Percentiles rank a stretch among this genome's conserved stretches.
Conservation (phyloP, 2,329 filamentous ascomycete genomes). For the Ophiosphaerella narmari region DNA sequence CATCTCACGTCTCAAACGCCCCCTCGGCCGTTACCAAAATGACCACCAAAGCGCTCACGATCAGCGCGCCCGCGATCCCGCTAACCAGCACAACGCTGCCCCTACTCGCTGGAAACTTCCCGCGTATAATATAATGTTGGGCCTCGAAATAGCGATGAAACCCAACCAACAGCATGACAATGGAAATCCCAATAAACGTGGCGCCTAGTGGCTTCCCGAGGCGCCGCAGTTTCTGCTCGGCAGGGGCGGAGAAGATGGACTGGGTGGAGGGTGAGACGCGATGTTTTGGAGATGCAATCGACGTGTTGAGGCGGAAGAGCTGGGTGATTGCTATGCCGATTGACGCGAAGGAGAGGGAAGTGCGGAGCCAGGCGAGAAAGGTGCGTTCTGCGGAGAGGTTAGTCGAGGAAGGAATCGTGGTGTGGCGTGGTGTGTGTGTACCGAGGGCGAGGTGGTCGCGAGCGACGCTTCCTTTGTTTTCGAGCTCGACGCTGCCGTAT, state of each 20-base stretch:
- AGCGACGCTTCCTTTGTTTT: constrained; percentile 85
- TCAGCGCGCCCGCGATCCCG: constrained; percentile 64
- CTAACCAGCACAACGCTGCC: constrained; percentile 75
- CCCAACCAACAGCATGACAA: constrained; percentile 74
- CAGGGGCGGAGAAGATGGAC: constrained; percentile 9
- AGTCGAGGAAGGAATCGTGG: background rate
- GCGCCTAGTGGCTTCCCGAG: constrained; percentile 59
- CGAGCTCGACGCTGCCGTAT: constrained; percentile 72
- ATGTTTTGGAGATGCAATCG: background rate
- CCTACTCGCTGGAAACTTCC: constrained; percentile 79
- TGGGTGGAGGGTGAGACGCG: constrained; percentile 14
- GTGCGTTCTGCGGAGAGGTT: constrained; percentile 66
- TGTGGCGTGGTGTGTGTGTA: constrained; percentile 44
- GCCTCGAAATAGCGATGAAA: constrained; percentile 79
- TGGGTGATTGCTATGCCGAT: constrained; percentile 86
- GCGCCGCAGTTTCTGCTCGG: constrained; percentile 21
- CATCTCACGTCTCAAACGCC: constrained; percentile 47
- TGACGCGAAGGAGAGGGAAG: constrained; percentile 77
- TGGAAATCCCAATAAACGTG: constrained; percentile 76
- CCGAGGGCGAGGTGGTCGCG: constrained; percentile 80
- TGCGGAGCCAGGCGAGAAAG: constrained; percentile 84
- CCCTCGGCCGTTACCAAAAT: constrained; percentile 60
- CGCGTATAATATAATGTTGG: constrained; percentile 78
- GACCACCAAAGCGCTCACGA: constrained; percentile 63
- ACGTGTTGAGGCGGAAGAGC: constrained; percentile 79